Percentiles rank a stretch among this genome's conserved stretches.
phyloP scores from a whole-genome alignment of 2,329 filamentous ascomycete species.

The Chalaropsis thielavioides region DNA sequence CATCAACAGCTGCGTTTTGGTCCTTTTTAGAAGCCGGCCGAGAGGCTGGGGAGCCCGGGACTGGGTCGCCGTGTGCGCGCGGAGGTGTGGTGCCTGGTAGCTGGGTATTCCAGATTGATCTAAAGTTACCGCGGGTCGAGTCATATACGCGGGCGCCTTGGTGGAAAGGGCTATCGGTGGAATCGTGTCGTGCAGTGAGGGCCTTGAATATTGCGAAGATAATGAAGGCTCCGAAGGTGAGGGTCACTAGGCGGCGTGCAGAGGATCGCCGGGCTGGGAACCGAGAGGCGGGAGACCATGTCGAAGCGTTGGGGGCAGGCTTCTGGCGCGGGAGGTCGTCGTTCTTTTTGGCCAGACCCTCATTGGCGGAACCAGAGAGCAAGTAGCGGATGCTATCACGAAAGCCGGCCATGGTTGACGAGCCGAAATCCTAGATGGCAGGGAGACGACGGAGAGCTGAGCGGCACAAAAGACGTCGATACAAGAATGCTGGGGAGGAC shows the following conservation, averaged over 20 bases:
- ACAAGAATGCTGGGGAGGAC: background rate
- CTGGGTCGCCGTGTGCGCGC: conserved; percentile 10
- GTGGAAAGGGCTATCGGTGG: conserved; percentile 15
- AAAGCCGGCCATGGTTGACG: conserved; percentile 9
- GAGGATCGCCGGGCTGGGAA: conserved; percentile 32
- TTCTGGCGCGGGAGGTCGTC: conserved; percentile 34
- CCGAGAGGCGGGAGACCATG: conserved; percentile 26
- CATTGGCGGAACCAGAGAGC: conserved; percentile 34
- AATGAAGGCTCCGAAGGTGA: conserved; percentile 27
- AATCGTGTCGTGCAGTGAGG: conserved; percentile 6
- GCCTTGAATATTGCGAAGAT: conserved; percentile 1
- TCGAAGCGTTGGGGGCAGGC: conserved; percentile 19
- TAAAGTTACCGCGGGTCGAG: background rate
- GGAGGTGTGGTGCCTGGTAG: conserved; percentile 13
- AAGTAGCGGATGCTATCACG: conserved; percentile 22
- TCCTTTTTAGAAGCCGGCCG: background rate
- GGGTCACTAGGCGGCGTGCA: conserved; percentile 37
- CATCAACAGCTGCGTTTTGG: background rate
- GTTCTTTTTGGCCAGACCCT: conserved; percentile 46
- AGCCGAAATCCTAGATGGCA: background rate
- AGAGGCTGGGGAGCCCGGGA: background rate
- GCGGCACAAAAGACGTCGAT: background rate
- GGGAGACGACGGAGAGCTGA: background rate
- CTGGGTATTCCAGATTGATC: background rate
- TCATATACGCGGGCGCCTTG: conserved; percentile 5